phyloP scores from a whole-genome alignment of 2,329 filamentous ascomycete genomes.

The Calonectria fujianensis region DNA sequence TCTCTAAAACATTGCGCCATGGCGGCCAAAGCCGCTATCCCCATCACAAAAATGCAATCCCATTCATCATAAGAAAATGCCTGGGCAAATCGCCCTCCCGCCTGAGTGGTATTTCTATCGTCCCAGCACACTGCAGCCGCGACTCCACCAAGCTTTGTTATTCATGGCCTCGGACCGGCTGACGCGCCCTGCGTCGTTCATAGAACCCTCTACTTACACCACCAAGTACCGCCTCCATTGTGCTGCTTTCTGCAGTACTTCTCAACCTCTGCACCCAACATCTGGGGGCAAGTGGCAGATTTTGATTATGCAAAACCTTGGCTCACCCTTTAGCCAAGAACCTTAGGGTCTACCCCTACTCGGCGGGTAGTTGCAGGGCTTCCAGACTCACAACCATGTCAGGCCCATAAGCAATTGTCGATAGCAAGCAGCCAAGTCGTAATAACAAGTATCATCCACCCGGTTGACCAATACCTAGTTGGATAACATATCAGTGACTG shows the following conservation, averaged over 20 bases:
- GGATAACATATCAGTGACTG: neutral
- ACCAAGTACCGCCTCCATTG: neutral
- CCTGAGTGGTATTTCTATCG: slow-evolving; percentile 1
- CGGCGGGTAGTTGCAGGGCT: neutral
- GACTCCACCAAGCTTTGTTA: slow-evolving; percentile 1
- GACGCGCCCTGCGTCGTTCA: neutral
- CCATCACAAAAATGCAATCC: neutral
- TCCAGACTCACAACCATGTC: neutral
- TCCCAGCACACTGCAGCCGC: slow-evolving; percentile 1
- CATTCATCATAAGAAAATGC: neutral
- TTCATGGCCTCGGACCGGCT: neutral
- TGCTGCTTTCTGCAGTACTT: no score
- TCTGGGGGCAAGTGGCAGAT: neutral
- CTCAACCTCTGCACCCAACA: neutral
- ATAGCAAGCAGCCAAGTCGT: neutral
- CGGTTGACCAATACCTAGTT: no score
- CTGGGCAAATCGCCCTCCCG: neutral
- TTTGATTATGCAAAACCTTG: no score
- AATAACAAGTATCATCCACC: neutral
- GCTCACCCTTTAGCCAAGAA: neutral
- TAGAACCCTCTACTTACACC: neutral
- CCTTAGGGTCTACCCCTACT: no score
- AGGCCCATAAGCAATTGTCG: neutral
- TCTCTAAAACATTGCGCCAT: neutral
- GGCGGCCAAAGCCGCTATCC: neutral